Percentiles rank a stretch among this genome's conserved stretches.
Evolutionary conservation across 495 filamentous ascomycete genomes (phyloP).

Genomic region (Pyronema omphalodes): DNA sequence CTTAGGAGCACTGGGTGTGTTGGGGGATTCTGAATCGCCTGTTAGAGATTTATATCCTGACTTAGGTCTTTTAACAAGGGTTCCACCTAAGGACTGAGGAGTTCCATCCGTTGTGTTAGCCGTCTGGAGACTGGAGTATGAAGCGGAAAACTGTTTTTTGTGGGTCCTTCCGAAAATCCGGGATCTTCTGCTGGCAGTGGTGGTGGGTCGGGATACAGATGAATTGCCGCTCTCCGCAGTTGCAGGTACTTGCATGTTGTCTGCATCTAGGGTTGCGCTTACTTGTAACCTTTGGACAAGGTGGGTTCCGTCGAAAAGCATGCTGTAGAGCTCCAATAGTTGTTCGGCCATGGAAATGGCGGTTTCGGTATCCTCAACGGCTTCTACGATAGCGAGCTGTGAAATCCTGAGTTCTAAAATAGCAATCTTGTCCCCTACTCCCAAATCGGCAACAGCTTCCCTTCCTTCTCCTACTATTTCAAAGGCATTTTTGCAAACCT

Average conservation of each 20-base stretch:
- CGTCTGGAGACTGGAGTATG: conserved; percentile 18
- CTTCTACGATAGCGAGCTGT: conserved; percentile 65
- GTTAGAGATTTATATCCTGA: conserved; percentile 20
- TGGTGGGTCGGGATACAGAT: conserved; percentile 9
- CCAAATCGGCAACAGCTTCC: conserved; percentile 35
- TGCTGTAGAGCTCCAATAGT: conserved; percentile 59
- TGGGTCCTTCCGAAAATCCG: conserved; percentile 16
- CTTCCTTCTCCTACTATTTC: conserved; percentile 46
- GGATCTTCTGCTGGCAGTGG: conserved; percentile 15
- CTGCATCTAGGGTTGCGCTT: conserved; percentile 26
- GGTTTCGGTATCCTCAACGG: conserved; percentile 58
- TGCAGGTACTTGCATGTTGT: too few relatives aligned
- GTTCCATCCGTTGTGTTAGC: neutral
- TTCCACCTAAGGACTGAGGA: neutral
- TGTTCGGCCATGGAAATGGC: conserved; percentile 72
- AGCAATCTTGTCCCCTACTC: conserved; percentile 24
- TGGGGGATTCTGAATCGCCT: conserved; percentile 1
- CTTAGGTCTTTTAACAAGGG: conserved; percentile 15
- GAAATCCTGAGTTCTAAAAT: conserved; percentile 82
- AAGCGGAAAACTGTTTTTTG: conserved; percentile 19
- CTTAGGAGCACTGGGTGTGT: conserved; percentile 16
- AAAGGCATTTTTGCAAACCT: conserved; percentile 73
- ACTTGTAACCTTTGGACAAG: conserved; percentile 38
- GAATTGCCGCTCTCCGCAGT: conserved; percentile 24
- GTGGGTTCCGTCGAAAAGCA: conserved; percentile 41